Percentiles rank a stretch among this genome's conserved stretches.
These are phyloP conservation scores for Dimargaris xerosporica DNA, from an alignment of 192 early-diverging fungal genomes.

Conservation along the genomic window DNA sequence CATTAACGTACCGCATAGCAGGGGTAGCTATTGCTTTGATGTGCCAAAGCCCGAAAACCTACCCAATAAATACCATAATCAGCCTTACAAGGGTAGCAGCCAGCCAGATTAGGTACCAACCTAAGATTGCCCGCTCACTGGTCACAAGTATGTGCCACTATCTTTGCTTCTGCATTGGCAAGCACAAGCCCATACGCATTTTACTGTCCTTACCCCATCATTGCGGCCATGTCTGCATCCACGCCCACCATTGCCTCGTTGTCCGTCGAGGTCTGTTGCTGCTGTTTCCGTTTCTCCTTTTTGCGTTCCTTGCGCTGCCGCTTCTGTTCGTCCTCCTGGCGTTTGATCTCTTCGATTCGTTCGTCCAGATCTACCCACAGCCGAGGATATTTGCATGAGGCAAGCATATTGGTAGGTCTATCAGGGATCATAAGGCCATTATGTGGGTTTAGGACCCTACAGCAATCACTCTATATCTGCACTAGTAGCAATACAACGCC, in stretches of 20 bases:
- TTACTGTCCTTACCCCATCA: constrained; percentile 46
- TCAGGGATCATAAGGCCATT: no score
- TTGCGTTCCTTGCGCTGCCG: constrained; percentile 55
- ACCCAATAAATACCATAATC: constrained; percentile 1
- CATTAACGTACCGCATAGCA: no score
- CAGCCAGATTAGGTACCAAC: neutral
- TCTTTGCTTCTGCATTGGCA: no score
- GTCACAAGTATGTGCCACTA: no score
- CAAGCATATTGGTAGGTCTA: constrained; percentile 8
- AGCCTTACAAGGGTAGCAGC: neutral
- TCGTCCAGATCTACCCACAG: neutral
- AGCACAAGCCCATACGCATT: neutral
- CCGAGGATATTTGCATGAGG: constrained; percentile 20
- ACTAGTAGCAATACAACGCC: neutral
- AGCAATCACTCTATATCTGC: neutral
- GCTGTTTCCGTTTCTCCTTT: constrained; percentile 33
- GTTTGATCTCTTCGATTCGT: constrained; percentile 28
- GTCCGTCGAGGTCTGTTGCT: constrained; percentile 36
- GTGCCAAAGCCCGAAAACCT: constrained; percentile 38
- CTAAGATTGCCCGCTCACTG: neutral
- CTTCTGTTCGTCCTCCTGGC: constrained; percentile 42
- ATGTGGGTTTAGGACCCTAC: neutral
- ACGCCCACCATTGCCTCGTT: constrained; percentile 17
- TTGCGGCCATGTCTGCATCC: constrained; percentile 47
- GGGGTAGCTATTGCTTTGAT: constrained; percentile 23